A percentile compares a stretch with the other conserved stretches of the same genome.
These are phyloP conservation scores for Xylaria sp. DNA, from an alignment of 495 filamentous ascomycete genomes.

Conservation along the genomic window DNA sequence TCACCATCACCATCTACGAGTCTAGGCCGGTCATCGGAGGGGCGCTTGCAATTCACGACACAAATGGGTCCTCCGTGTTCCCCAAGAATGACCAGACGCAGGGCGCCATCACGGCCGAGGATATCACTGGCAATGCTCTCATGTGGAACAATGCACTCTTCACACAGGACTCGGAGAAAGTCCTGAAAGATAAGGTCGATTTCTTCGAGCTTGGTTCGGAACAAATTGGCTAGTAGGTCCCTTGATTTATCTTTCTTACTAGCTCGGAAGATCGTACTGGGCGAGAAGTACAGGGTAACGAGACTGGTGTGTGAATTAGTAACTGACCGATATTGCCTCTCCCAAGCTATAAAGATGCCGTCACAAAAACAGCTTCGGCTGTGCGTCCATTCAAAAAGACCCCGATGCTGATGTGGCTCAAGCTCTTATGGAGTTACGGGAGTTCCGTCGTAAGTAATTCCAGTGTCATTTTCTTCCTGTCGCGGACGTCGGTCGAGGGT, in stretches of 20 bases:
- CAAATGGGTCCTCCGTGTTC: slow-evolving; percentile 27
- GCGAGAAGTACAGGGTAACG: neutral
- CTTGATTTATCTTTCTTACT: neutral
- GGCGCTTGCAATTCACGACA: slow-evolving; percentile 31
- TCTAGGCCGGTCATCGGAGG: slow-evolving; percentile 38
- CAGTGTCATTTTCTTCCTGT: neutral
- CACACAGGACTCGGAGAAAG: slow-evolving; percentile 31
- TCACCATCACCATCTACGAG: slow-evolving; percentile 39
- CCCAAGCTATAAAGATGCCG: slow-evolving; percentile 25
- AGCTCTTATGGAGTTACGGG: slow-evolving; percentile 32
- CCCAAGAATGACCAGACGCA: slow-evolving; percentile 33
- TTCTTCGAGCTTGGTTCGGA: slow-evolving; percentile 33
- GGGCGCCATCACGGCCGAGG: slow-evolving; percentile 37
- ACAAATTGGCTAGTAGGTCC: slow-evolving; percentile 37
- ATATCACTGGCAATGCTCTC: slow-evolving; percentile 36
- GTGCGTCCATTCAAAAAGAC: slow-evolving; percentile 34
- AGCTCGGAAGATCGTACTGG: neutral
- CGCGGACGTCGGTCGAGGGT: neutral
- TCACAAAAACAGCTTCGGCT: slow-evolving; percentile 18
- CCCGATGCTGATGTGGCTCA: slow-evolving; percentile 24
- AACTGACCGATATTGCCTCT: slow-evolving; percentile 9
- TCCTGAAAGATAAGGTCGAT: slow-evolving; percentile 29
- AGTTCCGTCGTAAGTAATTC: slow-evolving; percentile 25
- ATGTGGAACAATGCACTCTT: slow-evolving; percentile 37
- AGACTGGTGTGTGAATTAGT: neutral